phyloP scores from a whole-genome alignment of 768 basidiomycete species.

The Pholiota molesta region DNA sequence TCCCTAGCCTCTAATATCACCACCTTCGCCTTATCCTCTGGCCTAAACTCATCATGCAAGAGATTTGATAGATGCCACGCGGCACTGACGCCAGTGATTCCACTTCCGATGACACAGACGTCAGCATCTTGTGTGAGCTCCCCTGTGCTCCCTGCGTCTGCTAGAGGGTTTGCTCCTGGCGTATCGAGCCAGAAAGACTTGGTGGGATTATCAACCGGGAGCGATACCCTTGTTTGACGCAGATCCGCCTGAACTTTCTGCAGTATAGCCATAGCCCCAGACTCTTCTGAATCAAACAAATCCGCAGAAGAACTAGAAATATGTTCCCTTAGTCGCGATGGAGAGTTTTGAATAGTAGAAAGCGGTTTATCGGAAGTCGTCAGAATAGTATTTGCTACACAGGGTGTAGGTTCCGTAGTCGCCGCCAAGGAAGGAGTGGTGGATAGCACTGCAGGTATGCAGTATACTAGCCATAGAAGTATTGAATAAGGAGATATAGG shows the following conservation, averaged over 20 bases:
- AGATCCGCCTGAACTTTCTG: not conserved
- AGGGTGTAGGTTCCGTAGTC: too few relatives aligned
- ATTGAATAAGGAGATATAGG: too few relatives aligned
- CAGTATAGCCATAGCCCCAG: not conserved
- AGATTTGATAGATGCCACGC: conserved; percentile 64
- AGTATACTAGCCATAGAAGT: too few relatives aligned
- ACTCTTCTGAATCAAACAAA: too few relatives aligned
- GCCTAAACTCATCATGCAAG: conserved; percentile 2
- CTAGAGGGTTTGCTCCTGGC: conserved; percentile 66
- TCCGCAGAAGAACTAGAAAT: too few relatives aligned
- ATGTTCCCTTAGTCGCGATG: too few relatives aligned
- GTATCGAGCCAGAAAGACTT: conserved; percentile 74
- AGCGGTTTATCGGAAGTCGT: too few relatives aligned
- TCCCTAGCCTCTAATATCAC: conserved; percentile 84
- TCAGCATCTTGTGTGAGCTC: conserved; percentile 63
- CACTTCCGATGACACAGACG: conserved; percentile 78
- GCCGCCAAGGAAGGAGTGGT: too few relatives aligned
- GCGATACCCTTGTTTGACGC: not conserved
- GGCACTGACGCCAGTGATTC: conserved; percentile 75
- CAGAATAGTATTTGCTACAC: too few relatives aligned
- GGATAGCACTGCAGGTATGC: too few relatives aligned
- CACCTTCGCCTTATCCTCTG: conserved; percentile 38
- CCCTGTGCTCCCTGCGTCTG: conserved; percentile 65
- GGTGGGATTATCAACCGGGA: conserved; percentile 67
- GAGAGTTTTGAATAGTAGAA: too few relatives aligned